Conservation (phyloP, 1,284 basidiomycete genomes). For the Tausonia pullulans region DNA sequence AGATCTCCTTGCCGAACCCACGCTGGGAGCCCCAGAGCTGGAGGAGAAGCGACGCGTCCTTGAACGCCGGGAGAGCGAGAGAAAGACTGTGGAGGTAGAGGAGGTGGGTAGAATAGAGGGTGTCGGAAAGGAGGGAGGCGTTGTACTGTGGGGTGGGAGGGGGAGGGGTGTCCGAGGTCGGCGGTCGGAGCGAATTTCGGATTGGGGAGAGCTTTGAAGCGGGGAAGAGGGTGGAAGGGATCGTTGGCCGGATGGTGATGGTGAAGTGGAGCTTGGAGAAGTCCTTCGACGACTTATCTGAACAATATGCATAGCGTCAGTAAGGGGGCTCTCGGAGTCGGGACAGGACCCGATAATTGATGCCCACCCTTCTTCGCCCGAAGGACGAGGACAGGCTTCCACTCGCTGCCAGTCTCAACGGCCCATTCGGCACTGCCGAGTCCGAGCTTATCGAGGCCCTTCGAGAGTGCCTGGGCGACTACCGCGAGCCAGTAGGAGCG, state of each 20-base stretch:
- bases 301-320: neutral
- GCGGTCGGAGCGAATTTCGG: constrained; percentile 55
- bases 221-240: constrained; percentile 50
- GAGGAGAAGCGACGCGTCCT: constrained; percentile 66
- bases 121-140: constrained; percentile 54
- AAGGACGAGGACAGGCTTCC: constrained; percentile 56
- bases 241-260: constrained; percentile 61
- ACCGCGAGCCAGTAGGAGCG: constrained; percentile 79
- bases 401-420: constrained; percentile 50
- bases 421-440: constrained; percentile 22
- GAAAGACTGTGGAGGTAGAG: constrained; percentile 57
- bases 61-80: constrained; percentile 52
- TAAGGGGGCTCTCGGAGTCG: neutral
- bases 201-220: constrained; percentile 58
- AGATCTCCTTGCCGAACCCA: constrained; percentile 34
- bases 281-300: constrained; percentile 47
- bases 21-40: constrained; percentile 85
- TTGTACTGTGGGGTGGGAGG: constrained; percentile 68
- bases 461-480: constrained; percentile 53
- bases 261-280: constrained; percentile 58
- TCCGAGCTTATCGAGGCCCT: constrained; percentile 34
- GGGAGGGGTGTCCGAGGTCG: constrained; percentile 19
- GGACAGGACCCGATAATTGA: constrained; percentile 15
- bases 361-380: constrained; percentile 45
- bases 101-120: constrained; percentile 54